phyloP scores from a whole-genome alignment of 768 basidiomycete genomes.

The Mycena chlorophos region DNA sequence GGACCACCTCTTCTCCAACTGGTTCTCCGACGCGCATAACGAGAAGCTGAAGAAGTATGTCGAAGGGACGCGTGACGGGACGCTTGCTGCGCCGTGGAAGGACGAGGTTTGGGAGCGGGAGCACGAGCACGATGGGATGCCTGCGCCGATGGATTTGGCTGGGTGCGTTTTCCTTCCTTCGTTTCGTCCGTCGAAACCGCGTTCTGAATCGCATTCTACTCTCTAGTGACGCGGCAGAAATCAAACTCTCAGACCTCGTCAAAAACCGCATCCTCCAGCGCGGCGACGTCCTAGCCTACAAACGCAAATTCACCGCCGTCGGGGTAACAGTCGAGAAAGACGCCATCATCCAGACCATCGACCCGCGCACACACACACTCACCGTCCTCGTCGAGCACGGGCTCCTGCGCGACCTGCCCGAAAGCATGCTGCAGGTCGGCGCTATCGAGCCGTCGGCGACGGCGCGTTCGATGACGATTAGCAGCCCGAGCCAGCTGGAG shows the following conservation, averaged over 20 bases:
- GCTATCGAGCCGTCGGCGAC: constrained; percentile 30
- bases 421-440: constrained; percentile 32
- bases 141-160: constrained; percentile 33
- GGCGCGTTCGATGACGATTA: constrained; percentile 39
- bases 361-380: constrained; percentile 42
- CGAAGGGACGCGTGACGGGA: constrained; percentile 45
- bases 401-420: constrained; percentile 37
- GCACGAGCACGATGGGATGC: constrained; percentile 24
- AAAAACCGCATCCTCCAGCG: constrained; percentile 45
- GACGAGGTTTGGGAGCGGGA: constrained; percentile 60
- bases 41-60: constrained; percentile 44
- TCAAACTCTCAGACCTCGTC: constrained; percentile 47
- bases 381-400: constrained; percentile 46
- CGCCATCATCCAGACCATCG: constrained; percentile 46
- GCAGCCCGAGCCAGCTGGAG: constrained; percentile 51
- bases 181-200: background rate
- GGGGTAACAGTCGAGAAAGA: constrained; percentile 55
- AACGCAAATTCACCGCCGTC: constrained; percentile 44
- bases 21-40: constrained; percentile 46
- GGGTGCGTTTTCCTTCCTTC: constrained; percentile 7
- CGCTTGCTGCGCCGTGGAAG: constrained; percentile 59
- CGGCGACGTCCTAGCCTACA: constrained; percentile 58
- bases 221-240: constrained; percentile 42
- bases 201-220: background rate
- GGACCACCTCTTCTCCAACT: constrained; percentile 57